A percentile compares a stretch with the other conserved stretches of the same genome.
phyloP scores from a whole-genome alignment of 1,139 yeast species.

The Diutina siamensis region DNA sequence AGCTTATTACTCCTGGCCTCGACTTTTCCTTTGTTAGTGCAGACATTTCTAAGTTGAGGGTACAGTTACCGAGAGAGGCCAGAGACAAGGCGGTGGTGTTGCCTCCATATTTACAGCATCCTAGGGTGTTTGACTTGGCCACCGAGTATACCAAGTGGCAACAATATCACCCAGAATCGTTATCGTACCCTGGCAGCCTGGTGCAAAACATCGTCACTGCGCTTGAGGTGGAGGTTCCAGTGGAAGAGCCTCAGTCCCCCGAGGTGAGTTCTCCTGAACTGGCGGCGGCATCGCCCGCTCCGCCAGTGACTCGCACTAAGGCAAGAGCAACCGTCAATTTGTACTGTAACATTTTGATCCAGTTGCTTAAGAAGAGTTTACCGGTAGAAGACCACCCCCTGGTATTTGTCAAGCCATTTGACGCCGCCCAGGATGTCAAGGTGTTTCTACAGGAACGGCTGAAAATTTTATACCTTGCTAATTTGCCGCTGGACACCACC shows the following conservation, averaged over 20 bases:
- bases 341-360: constrained; percentile 33
- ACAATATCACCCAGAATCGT: constrained; percentile 45
- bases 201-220: constrained; percentile 46
- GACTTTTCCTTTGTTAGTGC: constrained; percentile 61
- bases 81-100: constrained; percentile 61
- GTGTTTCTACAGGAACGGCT: constrained; percentile 65
- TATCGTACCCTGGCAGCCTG: constrained; percentile 38
- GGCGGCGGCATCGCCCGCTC: not conserved
- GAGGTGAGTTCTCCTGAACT: not conserved
- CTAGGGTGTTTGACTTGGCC: constrained; percentile 65
- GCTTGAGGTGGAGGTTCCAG: constrained; percentile 37
- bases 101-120: constrained; percentile 67
- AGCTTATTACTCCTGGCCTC: constrained; percentile 25
- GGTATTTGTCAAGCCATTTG: constrained; percentile 65
- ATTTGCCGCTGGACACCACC: constrained; percentile 75
- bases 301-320: too few species aligned
- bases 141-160: constrained; percentile 69
- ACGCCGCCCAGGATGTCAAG: constrained; percentile 56
- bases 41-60: constrained; percentile 60
- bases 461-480: constrained; percentile 65
- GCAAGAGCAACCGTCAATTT: constrained; percentile 18
- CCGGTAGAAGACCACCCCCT: constrained; percentile 41
- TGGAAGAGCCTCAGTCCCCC: constrained; percentile 8
- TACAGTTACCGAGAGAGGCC: constrained; percentile 72
- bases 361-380: constrained; percentile 42